phyloP scores from a whole-genome alignment of 306 rosid genomes.

The Gastrolobium villosum region DNA sequence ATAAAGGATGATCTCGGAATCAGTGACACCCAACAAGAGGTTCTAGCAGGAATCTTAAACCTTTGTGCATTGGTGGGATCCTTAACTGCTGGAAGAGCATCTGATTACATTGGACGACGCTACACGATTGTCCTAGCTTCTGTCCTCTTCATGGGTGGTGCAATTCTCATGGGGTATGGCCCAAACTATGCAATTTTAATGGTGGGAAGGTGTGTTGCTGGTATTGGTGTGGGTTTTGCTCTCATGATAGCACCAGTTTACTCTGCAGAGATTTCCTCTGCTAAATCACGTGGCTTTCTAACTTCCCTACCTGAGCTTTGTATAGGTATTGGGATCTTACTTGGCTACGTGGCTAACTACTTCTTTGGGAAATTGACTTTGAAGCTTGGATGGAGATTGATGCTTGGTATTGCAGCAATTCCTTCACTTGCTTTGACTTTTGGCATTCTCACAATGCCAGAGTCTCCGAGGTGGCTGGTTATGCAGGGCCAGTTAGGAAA shows the following conservation, averaged over 20 bases:
- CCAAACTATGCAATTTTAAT: slow-evolving; percentile 69
- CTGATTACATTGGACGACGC: slow-evolving; percentile 82
- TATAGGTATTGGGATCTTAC: slow-evolving; percentile 73
- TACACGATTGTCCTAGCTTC: slow-evolving; percentile 65
- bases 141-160: slow-evolving; percentile 63
- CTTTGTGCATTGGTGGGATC: slow-evolving; percentile 71
- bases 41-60: slow-evolving; percentile 75
- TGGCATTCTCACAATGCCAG: slow-evolving; percentile 70
- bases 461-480: slow-evolving; percentile 87
- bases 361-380: slow-evolving; percentile 57
- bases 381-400: slow-evolving; percentile 78
- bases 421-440: slow-evolving; percentile 68
- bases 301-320: slow-evolving; percentile 75
- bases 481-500: slow-evolving; percentile 66
- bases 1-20: slow-evolving; percentile 77
- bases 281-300: slow-evolving; percentile 60
- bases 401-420: slow-evolving; percentile 76
- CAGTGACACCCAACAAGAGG: slow-evolving; percentile 65
- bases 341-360: slow-evolving; percentile 69
- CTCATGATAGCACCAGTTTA: slow-evolving; percentile 83
- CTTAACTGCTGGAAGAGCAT: slow-evolving; percentile 66
- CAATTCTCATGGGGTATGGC: slow-evolving; percentile 78
- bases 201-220: slow-evolving; percentile 73
- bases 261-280: slow-evolving; percentile 78
- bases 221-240: slow-evolving; percentile 82